Evolutionary conservation across 768 basidiomycete species (phyloP).

Genomic region (Boletus reticuloceps): DNA sequence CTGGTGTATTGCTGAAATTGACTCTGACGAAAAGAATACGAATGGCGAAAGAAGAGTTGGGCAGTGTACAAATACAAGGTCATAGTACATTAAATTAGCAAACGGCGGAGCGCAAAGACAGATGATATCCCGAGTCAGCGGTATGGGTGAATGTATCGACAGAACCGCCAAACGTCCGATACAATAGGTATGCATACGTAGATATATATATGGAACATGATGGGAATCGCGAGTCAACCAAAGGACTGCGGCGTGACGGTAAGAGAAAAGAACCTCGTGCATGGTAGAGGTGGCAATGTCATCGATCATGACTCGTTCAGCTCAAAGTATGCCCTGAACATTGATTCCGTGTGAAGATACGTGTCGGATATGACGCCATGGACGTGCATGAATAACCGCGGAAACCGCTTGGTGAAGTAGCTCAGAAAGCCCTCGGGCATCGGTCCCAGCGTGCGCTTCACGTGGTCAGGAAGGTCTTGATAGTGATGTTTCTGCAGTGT

Average conservation of each 20-base stretch:
- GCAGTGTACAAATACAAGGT: conserved; percentile 21
- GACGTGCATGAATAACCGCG: conserved; percentile 87
- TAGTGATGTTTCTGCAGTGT: conserved; percentile 89
- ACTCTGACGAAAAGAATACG: background rate
- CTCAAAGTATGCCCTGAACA: conserved; percentile 91
- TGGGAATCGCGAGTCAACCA: background rate
- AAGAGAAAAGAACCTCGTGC: no score
- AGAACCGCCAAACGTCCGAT: conserved; percentile 3
- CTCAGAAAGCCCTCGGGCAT: conserved; percentile 90
- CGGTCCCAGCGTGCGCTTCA: conserved; percentile 82
- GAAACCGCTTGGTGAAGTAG: conserved; percentile 95
- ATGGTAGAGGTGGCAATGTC: background rate
- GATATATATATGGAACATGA: conserved; percentile 3
- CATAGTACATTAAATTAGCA: conserved; percentile 21
- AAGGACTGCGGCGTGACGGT: background rate
- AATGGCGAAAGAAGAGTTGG: background rate
- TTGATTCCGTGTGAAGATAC: conserved; percentile 74
- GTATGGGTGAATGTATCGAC: background rate
- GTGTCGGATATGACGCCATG: conserved; percentile 76
- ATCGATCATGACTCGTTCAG: conserved; percentile 45
- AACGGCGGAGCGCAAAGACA: background rate
- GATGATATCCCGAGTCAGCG: background rate
- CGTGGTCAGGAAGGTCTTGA: conserved; percentile 92
- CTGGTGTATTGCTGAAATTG: conserved; percentile 1
- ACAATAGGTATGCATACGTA: conserved; percentile 14